These are phyloP conservation scores for Centrapalus pauciflorus DNA, from an alignment of 129 eudicot species.

Conservation along the genomic window DNA sequence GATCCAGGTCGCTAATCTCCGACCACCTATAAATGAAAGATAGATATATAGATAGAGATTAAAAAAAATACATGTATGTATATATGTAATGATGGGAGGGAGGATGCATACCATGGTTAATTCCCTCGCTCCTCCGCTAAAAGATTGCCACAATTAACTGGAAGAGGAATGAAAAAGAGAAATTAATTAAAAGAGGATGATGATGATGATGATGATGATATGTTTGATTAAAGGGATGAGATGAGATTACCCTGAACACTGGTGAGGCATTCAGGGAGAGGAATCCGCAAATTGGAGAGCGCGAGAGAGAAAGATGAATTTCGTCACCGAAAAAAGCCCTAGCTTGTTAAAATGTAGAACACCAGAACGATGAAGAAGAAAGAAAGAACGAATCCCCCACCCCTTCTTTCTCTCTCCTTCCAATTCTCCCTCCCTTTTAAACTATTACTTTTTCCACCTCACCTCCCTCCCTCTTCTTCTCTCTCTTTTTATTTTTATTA, in stretches of 20 bases:
- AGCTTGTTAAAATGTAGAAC: conserved; percentile 9
- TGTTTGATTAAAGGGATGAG: not conserved
- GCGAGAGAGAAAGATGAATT: conserved; percentile 57
- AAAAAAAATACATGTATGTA: no score
- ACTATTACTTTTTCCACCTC: no score
- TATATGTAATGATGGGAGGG: no score
- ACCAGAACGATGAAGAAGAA: conserved; percentile 10
- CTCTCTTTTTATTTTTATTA: no score
- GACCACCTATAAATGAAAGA: conserved; percentile 44
- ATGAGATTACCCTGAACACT: conserved; percentile 70
- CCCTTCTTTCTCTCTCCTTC: conserved; percentile 15
- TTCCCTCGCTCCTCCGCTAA: conserved; percentile 80
- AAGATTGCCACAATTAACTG: conserved; percentile 69
- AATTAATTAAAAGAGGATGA: not conserved
- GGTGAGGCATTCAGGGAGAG: conserved; percentile 97
- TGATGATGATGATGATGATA: not conserved
- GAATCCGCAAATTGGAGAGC: conserved; percentile 62
- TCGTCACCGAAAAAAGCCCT: conserved; percentile 33
- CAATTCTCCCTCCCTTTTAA: conserved; percentile 17
- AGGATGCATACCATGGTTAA: conserved; percentile 40
- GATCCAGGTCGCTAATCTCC: conserved; percentile 71
- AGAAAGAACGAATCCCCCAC: conserved; percentile 20
- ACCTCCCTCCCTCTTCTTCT: no score
- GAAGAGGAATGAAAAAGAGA: conserved; percentile 2
- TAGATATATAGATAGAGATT: not conserved